Conservation (phyloP, 768 basidiomycete species). For the Lentinula lateritia region DNA sequence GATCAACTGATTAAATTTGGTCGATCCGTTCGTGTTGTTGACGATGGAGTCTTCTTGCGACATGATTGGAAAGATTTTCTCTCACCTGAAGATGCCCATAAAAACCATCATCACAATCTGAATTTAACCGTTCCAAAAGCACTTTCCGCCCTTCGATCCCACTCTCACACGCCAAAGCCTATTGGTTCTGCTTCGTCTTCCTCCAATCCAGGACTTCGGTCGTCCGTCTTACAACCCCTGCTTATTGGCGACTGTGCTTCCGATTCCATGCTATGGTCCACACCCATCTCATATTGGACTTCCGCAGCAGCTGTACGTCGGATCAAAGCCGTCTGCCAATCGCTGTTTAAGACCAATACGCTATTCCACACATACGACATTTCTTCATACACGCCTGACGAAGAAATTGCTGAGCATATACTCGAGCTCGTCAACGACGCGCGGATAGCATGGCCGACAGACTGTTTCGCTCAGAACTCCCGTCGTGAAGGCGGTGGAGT, state of each 20-base stretch:
- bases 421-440: slow-evolving; percentile 75
- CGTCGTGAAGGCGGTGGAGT: slow-evolving; percentile 54
- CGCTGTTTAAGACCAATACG: slow-evolving; percentile 52
- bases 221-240: slow-evolving; percentile 46
- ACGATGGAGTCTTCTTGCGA: slow-evolving; percentile 68
- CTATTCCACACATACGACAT: slow-evolving; percentile 73
- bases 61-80: slow-evolving; percentile 51
- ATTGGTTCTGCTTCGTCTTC: slow-evolving; percentile 10
- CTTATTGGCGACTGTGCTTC: slow-evolving; percentile 70
- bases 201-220: slow-evolving; percentile 15
- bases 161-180: slow-evolving; percentile 18
- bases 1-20: slow-evolving; percentile 52
- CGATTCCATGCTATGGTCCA: slow-evolving; percentile 61
- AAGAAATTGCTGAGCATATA: slow-evolving; percentile 62
- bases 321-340: slow-evolving; percentile 71
- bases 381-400: slow-evolving; percentile 48
- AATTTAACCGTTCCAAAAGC: slow-evolving; percentile 15
- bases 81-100: slow-evolving; percentile 27
- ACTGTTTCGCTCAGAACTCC: slow-evolving; percentile 51
- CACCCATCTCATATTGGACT: slow-evolving; percentile 58
- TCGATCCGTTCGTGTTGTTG: slow-evolving; percentile 49
- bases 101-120: slow-evolving; percentile 19
- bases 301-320: slow-evolving; percentile 56
- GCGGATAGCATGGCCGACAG: slow-evolving; percentile 72
- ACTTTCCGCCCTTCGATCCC: slow-evolving; percentile 19